Evolutionary conservation across 495 filamentous ascomycete genomes (phyloP), one percentile per base, ranked within the genome.

Genomic region (Penicillium pancosmium): DNA sequence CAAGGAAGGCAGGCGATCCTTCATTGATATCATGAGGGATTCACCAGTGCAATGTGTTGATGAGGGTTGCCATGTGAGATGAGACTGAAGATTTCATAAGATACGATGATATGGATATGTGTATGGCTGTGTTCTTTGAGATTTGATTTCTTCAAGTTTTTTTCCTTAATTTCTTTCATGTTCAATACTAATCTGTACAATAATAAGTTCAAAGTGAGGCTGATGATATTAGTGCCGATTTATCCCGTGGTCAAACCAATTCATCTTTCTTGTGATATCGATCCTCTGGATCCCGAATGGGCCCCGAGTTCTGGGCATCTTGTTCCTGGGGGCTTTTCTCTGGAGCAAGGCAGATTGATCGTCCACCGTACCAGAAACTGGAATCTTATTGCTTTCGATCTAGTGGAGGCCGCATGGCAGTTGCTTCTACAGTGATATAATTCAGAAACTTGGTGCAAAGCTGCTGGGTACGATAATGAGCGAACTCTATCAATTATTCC

Each of bases 1-100:
- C 0, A 67, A 67, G 46, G 61, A 71, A 34, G 66, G 66, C 2
- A 60, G 68, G 41, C 57, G 60, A 8, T 68, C 65, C 11, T 68
- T 66, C 44, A 62, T 66, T 56, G 65, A 70, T 53, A 19, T 63
- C 10, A 62, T 56, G 41, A 55, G 43, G 33, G 34, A 49, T 33
- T 18, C 49, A 9, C 47, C 62, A 34, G 48, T 21, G 1, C 33
- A 54, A 36, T 50, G 36, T 38, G 21, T 54, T 19, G 53, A 59
- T 12, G 57, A 60, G 18, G 48, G 63, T 36, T 55, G 40, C 4
- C 36, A 61, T 33, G 48, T 19, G 35, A 50, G 43, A 62, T 52
- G 59, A 61, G n/a, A 52, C 43, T 10, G 16, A 48, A 25, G 21
- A 48, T 1, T 12, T 48, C 5, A 13, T 27, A 12, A 9, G 10